Base-by-base conservation (phyloP, 2,329 filamentous ascomycete species). In the Hypomyces perniciosus region DNA sequence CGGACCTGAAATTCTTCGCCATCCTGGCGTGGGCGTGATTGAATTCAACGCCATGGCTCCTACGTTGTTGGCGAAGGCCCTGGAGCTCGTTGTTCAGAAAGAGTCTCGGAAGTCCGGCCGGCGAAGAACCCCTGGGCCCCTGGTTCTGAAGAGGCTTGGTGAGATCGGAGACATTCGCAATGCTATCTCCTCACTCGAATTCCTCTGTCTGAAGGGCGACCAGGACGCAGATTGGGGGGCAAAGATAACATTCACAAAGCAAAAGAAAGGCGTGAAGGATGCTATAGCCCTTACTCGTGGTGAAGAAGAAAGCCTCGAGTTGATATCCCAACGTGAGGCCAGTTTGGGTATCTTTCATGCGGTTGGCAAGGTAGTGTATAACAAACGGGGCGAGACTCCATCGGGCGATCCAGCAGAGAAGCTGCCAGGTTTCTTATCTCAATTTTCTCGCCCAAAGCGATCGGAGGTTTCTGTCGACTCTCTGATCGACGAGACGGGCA, bases 271-370 rank as follows among this genome's bases (percentile, higher is more conserved):
- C 1, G 68, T 72, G 28, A 81, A 80, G 58, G 80, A 81, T 42
- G 68, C 69, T 20, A 73, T 81, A 7, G 69, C 72, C 4, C 68
- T 95, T 52, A 96, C 90, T 0, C 79, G 80, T 54, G 84, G 86
- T 62, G 93, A 97, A 66, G 75, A 81, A 52, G 86, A 95, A 56
- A 91, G 84, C 5, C 69, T 97, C 8, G 83, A 90, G 62, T 73
- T 93, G 53, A 81, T 97, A 26, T 90, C 88, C 1, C 89, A 91
- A 62, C 81, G 93, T 50, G 93, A 97, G 70, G 85, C 88, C 12
- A 96, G 86, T 56, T 74, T 99, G 3, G 93, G 92, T 1, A 90
- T 99, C 46, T 99, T 99, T 63, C 93, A 99, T 66, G 90, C 93
- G 1, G 88, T 97, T 9, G 93, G 92, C 4, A 96, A 93, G 65